Conservation (phyloP, 2,329 filamentous ascomycete genomes). For the Parasarocladium wereldwijsianum region DNA sequence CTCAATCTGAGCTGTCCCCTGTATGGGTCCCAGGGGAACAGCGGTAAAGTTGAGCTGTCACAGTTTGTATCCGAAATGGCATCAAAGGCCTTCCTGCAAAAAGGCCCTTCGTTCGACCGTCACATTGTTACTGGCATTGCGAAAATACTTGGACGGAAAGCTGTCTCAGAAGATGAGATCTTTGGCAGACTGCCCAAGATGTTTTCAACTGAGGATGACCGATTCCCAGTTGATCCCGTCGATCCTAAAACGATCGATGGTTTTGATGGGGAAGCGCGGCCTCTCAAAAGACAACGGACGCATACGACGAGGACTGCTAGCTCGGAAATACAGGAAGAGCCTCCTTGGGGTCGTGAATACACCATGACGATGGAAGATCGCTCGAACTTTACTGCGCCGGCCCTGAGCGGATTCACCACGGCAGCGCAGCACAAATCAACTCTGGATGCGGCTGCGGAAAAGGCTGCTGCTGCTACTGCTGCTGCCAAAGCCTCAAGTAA, state of each 20-base stretch:
- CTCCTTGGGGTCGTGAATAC: slow-evolving; percentile 29
- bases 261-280: slow-evolving; percentile 8
- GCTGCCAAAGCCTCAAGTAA: slow-evolving; percentile 8
- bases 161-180: slow-evolving; percentile 41
- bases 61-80: slow-evolving; percentile 48
- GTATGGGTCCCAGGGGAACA: slow-evolving; percentile 43
- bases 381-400: slow-evolving; percentile 42
- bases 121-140: slow-evolving; percentile 50
- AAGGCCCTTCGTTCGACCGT: slow-evolving; percentile 56
- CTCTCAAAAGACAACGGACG: slow-evolving; percentile 11
- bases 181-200: slow-evolving; percentile 36
- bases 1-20: slow-evolving; percentile 74
- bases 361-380: slow-evolving; percentile 48
- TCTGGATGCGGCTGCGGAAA: slow-evolving; percentile 13
- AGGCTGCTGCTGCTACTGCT: slow-evolving; percentile 9
- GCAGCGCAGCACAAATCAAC: slow-evolving; percentile 38
- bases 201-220: slow-evolving; percentile 48
- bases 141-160: slow-evolving; percentile 50
- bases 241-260: slow-evolving; percentile 16
- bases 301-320: slow-evolving; percentile 8
- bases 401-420: slow-evolving; percentile 45
- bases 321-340: slow-evolving; percentile 10
- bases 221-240: slow-evolving; percentile 51
- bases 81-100: slow-evolving; percentile 29
- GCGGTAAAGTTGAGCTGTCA: slow-evolving; percentile 51